Conservation (phyloP, 2,329 filamentous ascomycete genomes). For the Alternaria novae-zelandiae region DNA sequence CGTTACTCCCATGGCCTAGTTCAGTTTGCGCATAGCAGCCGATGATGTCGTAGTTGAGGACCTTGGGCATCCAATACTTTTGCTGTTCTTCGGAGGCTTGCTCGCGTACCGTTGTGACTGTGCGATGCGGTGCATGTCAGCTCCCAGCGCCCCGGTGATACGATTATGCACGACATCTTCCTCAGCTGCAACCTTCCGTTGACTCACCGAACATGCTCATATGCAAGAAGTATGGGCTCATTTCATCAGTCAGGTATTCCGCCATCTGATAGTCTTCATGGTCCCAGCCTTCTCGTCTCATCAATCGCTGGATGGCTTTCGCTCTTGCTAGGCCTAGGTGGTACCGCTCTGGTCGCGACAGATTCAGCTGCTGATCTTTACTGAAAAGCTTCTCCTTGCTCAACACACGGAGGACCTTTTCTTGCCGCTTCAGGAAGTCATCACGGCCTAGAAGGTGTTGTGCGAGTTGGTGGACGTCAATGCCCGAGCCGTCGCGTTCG, state of each 20-base stretch:
- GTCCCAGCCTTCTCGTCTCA: conserved; percentile 56
- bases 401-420: conserved; percentile 54
- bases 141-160: conserved; percentile 22
- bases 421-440: conserved; percentile 57
- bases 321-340: conserved; percentile 60
- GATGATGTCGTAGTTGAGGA: conserved; percentile 58
- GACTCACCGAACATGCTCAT: conserved; percentile 57
- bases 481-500: conserved; percentile 54
- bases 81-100: conserved; percentile 57
- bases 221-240: conserved; percentile 60
- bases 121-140: conserved; percentile 19
- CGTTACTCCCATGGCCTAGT: conserved; percentile 61
- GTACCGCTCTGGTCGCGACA: conserved; percentile 60
- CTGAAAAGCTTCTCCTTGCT: conserved; percentile 57
- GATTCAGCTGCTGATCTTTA: conserved; percentile 59
- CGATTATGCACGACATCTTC: conserved; percentile 15
- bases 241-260: conserved; percentile 61
- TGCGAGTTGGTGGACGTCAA: conserved; percentile 54
- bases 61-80: conserved; percentile 58
- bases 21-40: conserved; percentile 61
- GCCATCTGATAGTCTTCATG: conserved; percentile 59
- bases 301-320: conserved; percentile 57
- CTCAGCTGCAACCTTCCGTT: not conserved
- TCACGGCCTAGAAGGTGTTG: conserved; percentile 55
- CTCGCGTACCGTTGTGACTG: conserved; percentile 56